These are phyloP conservation scores for Strigomonas galati DNA, from an alignment of 208 protist genomes.

Conservation along the genomic window DNA sequence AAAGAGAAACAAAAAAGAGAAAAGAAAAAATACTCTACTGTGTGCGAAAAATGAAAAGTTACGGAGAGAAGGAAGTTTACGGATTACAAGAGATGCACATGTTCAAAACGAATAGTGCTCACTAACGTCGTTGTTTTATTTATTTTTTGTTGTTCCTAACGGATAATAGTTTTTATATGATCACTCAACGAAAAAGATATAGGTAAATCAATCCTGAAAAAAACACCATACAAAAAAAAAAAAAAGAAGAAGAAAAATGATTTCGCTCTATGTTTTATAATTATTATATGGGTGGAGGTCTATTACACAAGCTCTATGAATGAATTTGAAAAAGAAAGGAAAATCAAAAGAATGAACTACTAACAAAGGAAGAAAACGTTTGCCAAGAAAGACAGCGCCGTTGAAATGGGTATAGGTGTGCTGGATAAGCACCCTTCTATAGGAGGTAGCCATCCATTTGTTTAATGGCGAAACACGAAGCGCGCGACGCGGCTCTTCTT, in stretches of 20 bases:
- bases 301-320: not conserved
- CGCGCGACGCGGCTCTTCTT: slow-evolving; percentile 49
- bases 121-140: not conserved
- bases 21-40: slow-evolving; percentile 4
- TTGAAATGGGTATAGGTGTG: too few species aligned
- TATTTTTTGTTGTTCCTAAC: slow-evolving; percentile 5
- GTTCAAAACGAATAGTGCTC: not conserved
- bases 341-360: not conserved
- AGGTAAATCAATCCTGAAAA: not conserved
- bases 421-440: not conserved
- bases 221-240: not conserved
- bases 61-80: not conserved
- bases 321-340: not conserved
- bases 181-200: not conserved
- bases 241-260: not conserved
- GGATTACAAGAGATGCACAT: not conserved
- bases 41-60: slow-evolving; percentile 6
- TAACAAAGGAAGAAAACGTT: not conserved
- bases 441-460: not conserved
- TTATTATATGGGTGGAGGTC: not conserved
- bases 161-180: not conserved
- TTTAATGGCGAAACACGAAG: slow-evolving; percentile 52
- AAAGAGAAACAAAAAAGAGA: not conserved
- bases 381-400: too few species aligned
- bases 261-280: slow-evolving; percentile 1